Conservation (phyloP, 306 rosid species). For the Prunus persica region DNA sequence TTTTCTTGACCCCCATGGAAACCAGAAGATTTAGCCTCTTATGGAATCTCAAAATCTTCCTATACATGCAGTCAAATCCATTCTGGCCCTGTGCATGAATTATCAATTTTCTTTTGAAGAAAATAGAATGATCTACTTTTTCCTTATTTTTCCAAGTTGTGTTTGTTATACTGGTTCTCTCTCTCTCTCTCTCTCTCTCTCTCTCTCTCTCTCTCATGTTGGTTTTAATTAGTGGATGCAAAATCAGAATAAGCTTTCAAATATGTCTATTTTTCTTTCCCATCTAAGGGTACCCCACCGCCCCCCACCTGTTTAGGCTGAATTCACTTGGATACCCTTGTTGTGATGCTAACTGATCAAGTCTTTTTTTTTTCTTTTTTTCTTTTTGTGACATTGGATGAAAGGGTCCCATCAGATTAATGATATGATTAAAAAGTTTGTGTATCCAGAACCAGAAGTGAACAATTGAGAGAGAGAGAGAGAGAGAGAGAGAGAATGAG, state of each 20-base stretch:
- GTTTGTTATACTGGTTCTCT: not conserved
- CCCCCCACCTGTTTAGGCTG: conserved; percentile 1
- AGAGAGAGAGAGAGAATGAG: not conserved
- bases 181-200: not conserved
- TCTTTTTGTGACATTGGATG: not conserved
- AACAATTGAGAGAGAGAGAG: too few relatives aligned
- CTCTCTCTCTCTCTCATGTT: not conserved
- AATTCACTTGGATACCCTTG: conserved; percentile 8
- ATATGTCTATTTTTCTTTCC: conserved; percentile 2
- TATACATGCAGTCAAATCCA: too few relatives aligned
- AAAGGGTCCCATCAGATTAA: conserved; percentile 7
- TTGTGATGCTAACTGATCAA: not conserved
- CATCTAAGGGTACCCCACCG: not conserved
- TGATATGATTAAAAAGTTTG: not conserved
- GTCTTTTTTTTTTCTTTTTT: not conserved
- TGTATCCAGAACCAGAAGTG: not conserved
- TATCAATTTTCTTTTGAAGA: too few relatives aligned
- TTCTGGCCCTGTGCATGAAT: too few relatives aligned
- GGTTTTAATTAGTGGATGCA: conserved; percentile 8
- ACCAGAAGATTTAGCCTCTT: too few relatives aligned
- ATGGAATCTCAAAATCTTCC: too few relatives aligned
- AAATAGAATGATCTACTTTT: not conserved
- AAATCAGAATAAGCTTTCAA: conserved; percentile 5
- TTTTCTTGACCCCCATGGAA: too few relatives aligned
- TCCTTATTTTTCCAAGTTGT: not conserved